Percentiles rank a stretch among this genome's conserved stretches.
These are phyloP conservation scores for Neonectria hederae DNA, from an alignment of 2,329 filamentous ascomycete species.

Conservation along the genomic window DNA sequence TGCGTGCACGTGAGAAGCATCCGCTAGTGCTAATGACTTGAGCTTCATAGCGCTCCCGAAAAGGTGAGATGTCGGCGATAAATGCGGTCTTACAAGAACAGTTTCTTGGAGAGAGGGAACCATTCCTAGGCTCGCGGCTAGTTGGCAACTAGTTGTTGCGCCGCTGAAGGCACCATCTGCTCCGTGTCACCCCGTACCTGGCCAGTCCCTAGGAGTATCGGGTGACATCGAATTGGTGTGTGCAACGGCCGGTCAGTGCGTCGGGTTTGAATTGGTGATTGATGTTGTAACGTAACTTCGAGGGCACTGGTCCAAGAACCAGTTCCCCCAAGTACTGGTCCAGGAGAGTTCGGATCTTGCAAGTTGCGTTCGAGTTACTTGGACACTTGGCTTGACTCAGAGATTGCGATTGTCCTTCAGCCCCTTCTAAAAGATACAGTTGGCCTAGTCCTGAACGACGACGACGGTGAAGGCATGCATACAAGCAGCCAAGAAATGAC, in stretches of 20 bases:
- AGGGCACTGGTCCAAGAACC: neutral
- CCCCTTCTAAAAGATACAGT: neutral
- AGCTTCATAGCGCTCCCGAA: neutral
- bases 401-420: neutral
- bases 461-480: neutral
- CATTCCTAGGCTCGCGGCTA: conserved; percentile 6
- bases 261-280: conserved; percentile 4
- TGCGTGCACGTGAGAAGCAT: conserved; percentile 7
- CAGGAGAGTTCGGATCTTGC: neutral
- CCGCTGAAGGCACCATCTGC: conserved; percentile 10
- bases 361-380: neutral
- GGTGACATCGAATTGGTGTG: conserved; percentile 10
- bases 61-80: conserved; percentile 22
- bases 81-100: conserved; percentile 22
- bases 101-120: neutral
- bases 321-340: neutral
- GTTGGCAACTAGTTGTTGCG: conserved; percentile 4
- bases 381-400: neutral
- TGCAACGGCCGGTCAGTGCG: conserved; percentile 21
- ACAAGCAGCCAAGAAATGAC: conserved; percentile 10
- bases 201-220: conserved; percentile 6
- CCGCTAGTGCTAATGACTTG: conserved; percentile 3
- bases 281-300: neutral
- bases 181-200: conserved; percentile 13
- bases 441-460: neutral